Evolutionary conservation across 495 filamentous ascomycete genomes (phyloP).

Genomic region (Rhizodiscina lignyota): DNA sequence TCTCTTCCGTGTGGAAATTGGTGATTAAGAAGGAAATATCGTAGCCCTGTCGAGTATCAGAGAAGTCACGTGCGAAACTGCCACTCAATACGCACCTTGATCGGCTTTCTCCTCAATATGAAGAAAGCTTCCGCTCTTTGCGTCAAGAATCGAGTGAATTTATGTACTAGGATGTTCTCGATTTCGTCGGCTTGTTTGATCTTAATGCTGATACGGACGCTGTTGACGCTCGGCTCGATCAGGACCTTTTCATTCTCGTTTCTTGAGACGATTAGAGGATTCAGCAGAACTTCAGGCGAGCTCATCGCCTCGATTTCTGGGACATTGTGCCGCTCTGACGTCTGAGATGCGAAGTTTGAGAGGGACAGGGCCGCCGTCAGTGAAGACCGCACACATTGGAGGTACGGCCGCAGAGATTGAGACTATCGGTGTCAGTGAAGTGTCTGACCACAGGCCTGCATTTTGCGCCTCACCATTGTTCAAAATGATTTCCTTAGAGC

Average conservation of each 20-base stretch:
- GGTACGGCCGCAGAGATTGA: slow-evolving; percentile 94
- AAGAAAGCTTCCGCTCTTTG: slow-evolving; percentile 97
- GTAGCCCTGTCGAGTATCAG: slow-evolving; percentile 56
- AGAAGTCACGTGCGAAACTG: too few relatives aligned
- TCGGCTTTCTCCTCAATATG: slow-evolving; percentile 82
- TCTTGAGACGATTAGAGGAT: slow-evolving; percentile 69
- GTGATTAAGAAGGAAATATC: slow-evolving; percentile 98
- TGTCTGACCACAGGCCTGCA: slow-evolving; percentile 3
- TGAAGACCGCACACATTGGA: slow-evolving; percentile 87
- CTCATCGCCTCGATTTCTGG: slow-evolving; percentile 88
- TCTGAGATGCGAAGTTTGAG: slow-evolving; percentile 94
- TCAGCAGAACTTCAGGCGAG: slow-evolving; percentile 88
- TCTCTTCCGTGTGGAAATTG: slow-evolving; percentile 93
- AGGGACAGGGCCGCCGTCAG: slow-evolving; percentile 88
- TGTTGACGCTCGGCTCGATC: slow-evolving; percentile 93
- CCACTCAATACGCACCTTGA: slow-evolving; percentile 38
- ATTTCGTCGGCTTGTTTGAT: slow-evolving; percentile 99
- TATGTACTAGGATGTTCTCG: slow-evolving; percentile 91
- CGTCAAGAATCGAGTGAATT: slow-evolving; percentile 90
- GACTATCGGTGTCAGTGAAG: slow-evolving; percentile 39
- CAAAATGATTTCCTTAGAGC: slow-evolving; percentile 1
- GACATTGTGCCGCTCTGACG: slow-evolving; percentile 90
- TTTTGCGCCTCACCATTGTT: slow-evolving; percentile 7
- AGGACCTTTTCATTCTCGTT: slow-evolving; percentile 92
- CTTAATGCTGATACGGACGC: slow-evolving; percentile 84